Evolutionary conservation across 2,329 filamentous ascomycete genomes (phyloP).

Genomic region (Colletotrichum agaves): DNA sequence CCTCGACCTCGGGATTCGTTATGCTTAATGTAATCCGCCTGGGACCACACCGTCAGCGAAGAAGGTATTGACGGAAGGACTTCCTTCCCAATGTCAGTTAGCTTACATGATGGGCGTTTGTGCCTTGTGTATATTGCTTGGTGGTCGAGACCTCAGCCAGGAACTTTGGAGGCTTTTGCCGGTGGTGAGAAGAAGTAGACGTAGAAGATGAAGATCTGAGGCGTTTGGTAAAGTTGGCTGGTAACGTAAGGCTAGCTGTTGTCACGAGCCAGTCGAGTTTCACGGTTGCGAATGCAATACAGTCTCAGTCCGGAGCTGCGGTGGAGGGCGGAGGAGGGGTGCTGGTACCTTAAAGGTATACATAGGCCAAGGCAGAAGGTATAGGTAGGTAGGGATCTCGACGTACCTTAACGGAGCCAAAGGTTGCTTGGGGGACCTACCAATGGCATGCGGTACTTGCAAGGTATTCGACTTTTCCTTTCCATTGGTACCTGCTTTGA

Average conservation of each 20-base stretch:
- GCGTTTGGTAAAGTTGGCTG: not conserved
- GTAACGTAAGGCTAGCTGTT: conserved; percentile 4
- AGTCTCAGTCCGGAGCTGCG: conserved; percentile 21
- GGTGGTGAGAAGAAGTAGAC: not conserved
- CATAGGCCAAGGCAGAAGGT: conserved; percentile 4
- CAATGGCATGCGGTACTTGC: not conserved
- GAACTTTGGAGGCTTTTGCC: not conserved
- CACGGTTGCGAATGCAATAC: conserved; percentile 33
- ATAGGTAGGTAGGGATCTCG: conserved; percentile 22
- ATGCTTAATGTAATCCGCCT: conserved; percentile 93
- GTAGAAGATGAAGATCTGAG: not conserved
- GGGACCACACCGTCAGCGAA: conserved; percentile 19
- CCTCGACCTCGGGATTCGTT: conserved; percentile 73
- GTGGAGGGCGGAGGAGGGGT: conserved; percentile 28
- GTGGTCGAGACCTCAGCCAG: too few species aligned
- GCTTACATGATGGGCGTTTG: conserved; percentile 31
- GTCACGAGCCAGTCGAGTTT: conserved; percentile 23
- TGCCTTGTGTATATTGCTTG: not conserved
- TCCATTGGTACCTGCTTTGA: too few species aligned
- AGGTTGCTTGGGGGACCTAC: not conserved
- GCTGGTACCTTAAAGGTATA: conserved; percentile 29
- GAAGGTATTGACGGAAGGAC: not conserved
- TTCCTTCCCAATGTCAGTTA: not conserved
- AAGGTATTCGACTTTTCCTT: too few species aligned
- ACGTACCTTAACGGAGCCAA: conserved; percentile 1